Conservation (phyloP, 106 monocot species). For the Apostasia shenzhenica region DNA sequence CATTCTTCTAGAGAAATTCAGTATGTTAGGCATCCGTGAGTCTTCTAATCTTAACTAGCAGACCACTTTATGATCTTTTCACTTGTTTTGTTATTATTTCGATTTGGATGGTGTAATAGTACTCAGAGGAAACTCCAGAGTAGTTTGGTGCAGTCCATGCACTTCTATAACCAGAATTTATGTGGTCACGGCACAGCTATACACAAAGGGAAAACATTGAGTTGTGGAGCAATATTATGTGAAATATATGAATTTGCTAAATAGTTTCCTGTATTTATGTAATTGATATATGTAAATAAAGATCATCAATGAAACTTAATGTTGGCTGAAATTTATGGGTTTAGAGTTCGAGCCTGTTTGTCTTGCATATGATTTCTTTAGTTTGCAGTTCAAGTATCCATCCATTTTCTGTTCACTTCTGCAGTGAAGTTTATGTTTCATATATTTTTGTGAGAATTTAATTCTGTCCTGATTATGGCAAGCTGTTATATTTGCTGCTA, state of each 20-base stretch:
- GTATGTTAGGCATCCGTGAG: not conserved
- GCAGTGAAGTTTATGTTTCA: too few relatives aligned
- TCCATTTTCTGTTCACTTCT: too few relatives aligned
- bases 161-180: not conserved
- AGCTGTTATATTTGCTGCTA: not conserved
- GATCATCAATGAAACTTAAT: too few relatives aligned
- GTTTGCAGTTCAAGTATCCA: too few relatives aligned
- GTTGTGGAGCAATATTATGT: not conserved
- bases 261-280: too few relatives aligned
- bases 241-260: not conserved
- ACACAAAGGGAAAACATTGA: not conserved
- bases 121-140: too few relatives aligned
- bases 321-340: too few relatives aligned
- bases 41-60: not conserved
- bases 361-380: too few relatives aligned
- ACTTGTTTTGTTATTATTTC: not conserved
- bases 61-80: not conserved
- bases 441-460: too few relatives aligned
- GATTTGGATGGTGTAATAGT: not conserved
- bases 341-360: too few relatives aligned
- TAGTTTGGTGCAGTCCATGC: not conserved
- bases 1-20: conserved; percentile 1
- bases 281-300: too few relatives aligned
- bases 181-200: not conserved
- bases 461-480: not conserved